These are phyloP conservation scores for Zasmidium citrigriseum DNA, from an alignment of 2,329 filamentous ascomycete species.

Conservation along the genomic window DNA sequence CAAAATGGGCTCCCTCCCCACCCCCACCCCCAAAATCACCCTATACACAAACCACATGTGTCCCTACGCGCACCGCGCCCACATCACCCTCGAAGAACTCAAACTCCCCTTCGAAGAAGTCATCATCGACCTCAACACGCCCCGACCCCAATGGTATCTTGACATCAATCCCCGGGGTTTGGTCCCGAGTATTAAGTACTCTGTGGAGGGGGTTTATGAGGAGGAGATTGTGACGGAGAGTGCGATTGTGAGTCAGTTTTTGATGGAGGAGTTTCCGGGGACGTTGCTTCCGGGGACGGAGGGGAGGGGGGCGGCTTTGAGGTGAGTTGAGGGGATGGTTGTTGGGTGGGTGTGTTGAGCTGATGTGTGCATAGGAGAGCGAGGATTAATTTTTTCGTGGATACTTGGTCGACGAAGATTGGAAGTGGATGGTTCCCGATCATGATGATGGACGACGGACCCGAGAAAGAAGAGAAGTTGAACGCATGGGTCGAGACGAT, in stretches of 20 bases:
- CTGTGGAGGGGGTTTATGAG: slow-evolving; percentile 44
- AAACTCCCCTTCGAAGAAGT: slow-evolving; percentile 36
- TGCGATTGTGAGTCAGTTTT: slow-evolving; percentile 70
- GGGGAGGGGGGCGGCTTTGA: slow-evolving; percentile 34
- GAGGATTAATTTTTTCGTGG: slow-evolving; percentile 69
- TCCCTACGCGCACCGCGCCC: slow-evolving; percentile 72
- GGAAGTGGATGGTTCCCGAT: slow-evolving; percentile 45
- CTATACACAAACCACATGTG: slow-evolving; percentile 72
- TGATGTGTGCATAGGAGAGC: slow-evolving; percentile 53
- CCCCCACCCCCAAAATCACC: slow-evolving; percentile 52
- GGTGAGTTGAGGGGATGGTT: slow-evolving; percentile 50
- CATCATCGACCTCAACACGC: slow-evolving; percentile 66
- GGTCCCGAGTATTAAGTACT: slow-evolving; percentile 69
- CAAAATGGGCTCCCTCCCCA: slow-evolving; percentile 7
- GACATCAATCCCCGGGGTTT: slow-evolving; percentile 72
- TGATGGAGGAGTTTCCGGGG: slow-evolving; percentile 68
- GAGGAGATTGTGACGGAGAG: slow-evolving; percentile 71
- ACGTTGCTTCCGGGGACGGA: slow-evolving; percentile 62
- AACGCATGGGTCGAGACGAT: slow-evolving; percentile 58
- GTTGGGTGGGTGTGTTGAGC: neutral
- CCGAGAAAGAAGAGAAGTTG: slow-evolving; percentile 52
- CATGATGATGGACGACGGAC: slow-evolving; percentile 48
- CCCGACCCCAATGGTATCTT: slow-evolving; percentile 73
- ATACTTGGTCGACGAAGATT: slow-evolving; percentile 67
- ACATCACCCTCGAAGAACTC: slow-evolving; percentile 36